Percentiles rank a stretch among this genome's conserved stretches.
Conservation (phyloP, 2,329 filamentous ascomycete species). For the Neopestalotiopsis sp. region DNA sequence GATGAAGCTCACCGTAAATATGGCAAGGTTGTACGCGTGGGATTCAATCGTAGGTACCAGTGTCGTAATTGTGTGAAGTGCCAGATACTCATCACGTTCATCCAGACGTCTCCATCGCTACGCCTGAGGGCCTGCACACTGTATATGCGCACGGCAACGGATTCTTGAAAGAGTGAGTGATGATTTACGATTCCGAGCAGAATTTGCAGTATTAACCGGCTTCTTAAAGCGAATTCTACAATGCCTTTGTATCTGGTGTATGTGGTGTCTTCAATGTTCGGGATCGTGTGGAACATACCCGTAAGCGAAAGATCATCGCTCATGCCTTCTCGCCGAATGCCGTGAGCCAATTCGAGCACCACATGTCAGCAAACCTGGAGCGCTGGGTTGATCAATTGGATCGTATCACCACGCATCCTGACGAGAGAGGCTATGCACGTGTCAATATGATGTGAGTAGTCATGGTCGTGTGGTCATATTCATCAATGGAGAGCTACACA, state of each 20-base stretch:
- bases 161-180: conserved; percentile 14
- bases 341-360: conserved; percentile 11
- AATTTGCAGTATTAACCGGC: not conserved
- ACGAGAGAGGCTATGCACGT: not conserved
- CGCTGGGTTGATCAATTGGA: conserved; percentile 15
- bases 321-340: conserved; percentile 13
- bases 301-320: conserved; percentile 13
- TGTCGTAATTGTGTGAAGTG: not conserved
- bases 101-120: conserved; percentile 13
- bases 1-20: conserved; percentile 15
- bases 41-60: conserved; percentile 8
- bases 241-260: conserved; percentile 14
- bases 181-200: not conserved
- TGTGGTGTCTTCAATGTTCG: conserved; percentile 14
- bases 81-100: not conserved
- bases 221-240: conserved; percentile 10
- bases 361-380: conserved; percentile 15
- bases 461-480: too few relatives aligned
- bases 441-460: conserved; percentile 12
- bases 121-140: conserved; percentile 15
- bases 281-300: conserved; percentile 7
- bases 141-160: conserved; percentile 17
- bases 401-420: not conserved
- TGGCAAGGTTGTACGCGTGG: conserved; percentile 14
- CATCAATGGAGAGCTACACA: too few relatives aligned